Evolutionary conservation across 331 rosid genomes (phyloP).

Genomic region (Pyracantha coccinea): DNA sequence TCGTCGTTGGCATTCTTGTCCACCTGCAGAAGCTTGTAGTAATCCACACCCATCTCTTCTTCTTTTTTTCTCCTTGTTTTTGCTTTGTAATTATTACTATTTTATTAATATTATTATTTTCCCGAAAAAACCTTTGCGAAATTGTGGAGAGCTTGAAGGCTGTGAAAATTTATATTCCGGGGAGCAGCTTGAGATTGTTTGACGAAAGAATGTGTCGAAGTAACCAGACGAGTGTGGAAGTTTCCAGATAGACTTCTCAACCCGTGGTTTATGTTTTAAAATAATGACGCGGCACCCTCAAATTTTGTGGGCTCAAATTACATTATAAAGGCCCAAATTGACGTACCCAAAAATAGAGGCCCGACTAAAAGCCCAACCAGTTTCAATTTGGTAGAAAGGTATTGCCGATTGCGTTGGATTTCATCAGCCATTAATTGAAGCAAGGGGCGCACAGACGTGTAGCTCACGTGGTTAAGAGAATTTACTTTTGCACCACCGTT

Average conservation of each 20-base stretch:
- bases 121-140: not conserved
- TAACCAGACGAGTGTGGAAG: conserved; percentile 54
- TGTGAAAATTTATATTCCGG: not conserved
- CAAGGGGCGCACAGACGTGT: no score
- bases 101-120: no score
- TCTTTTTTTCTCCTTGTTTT: not conserved
- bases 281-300: not conserved
- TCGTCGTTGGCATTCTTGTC: conserved; percentile 62
- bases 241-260: conserved; percentile 20
- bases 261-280: not conserved
- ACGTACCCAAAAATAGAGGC: no score
- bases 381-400: no score
- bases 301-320: no score
- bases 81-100: not conserved
- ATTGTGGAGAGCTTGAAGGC: not conserved
- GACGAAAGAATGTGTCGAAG: not conserved
- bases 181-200: not conserved
- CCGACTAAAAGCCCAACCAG: no score
- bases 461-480: no score
- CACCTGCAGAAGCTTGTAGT: conserved; percentile 62
- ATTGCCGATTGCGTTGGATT: no score
- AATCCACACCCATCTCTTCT: conserved; percentile 63
- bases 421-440: no score
- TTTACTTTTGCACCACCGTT: no score
- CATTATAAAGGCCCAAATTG: no score